phyloP scores from a whole-genome alignment of 2,329 filamentous ascomycete genomes.

The Cercospora sojina region DNA sequence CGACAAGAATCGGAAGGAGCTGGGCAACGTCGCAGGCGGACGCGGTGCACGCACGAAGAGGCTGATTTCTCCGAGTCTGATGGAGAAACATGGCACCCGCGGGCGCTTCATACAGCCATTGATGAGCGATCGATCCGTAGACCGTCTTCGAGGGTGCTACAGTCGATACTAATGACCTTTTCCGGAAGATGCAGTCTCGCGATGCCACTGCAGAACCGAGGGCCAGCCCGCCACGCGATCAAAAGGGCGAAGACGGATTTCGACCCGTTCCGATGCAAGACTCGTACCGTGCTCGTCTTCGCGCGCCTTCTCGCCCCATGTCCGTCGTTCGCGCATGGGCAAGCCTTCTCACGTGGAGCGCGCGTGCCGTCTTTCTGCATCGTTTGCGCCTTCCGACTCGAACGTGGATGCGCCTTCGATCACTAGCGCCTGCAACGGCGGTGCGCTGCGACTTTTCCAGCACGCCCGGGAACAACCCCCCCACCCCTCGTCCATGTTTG shows the following conservation, averaged over 20 bases:
- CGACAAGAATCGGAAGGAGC: neutral
- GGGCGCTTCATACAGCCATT: neutral
- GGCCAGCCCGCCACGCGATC: neutral
- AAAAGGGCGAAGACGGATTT: neutral
- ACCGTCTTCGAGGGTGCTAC: neutral
- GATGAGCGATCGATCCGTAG: neutral
- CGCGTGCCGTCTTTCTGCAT: neutral
- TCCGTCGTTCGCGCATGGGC: neutral
- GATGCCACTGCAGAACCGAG: neutral
- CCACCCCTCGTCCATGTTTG: neutral
- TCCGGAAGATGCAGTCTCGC: neutral
- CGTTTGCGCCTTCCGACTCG: neutral
- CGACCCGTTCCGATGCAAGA: neutral
- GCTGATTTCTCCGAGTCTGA: neutral
- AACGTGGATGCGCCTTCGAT: neutral
- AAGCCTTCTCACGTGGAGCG: neutral
- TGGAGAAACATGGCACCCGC: neutral
- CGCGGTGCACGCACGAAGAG: neutral
- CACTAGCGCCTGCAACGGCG: neutral
- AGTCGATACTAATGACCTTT: rapidly evolving
- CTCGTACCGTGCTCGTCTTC: neutral
- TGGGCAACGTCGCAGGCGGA: neutral
- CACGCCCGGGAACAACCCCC: neutral
- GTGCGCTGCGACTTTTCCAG: neutral
- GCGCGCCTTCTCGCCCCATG: neutral